Evolutionary conservation across 768 basidiomycete species (phyloP).

Genomic region (Lentinula sp.): DNA sequence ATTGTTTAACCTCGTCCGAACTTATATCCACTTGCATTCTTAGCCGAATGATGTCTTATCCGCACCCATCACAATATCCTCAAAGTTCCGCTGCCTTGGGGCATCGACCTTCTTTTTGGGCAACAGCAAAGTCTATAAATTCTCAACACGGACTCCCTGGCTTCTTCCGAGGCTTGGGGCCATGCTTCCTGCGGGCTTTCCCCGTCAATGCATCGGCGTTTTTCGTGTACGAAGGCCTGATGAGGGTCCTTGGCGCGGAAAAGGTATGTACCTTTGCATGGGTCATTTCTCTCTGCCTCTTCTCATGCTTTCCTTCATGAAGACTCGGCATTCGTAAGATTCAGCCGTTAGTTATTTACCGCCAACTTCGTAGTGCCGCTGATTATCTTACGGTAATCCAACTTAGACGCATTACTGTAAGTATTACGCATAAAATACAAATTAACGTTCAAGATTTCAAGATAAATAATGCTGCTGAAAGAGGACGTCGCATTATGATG

Average conservation of each 20-base stretch:
- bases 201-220: slow-evolving; percentile 76
- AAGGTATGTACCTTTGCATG: slow-evolving; percentile 33
- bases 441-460: no score
- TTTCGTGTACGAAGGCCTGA: slow-evolving; percentile 73
- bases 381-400: no score
- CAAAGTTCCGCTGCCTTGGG: slow-evolving; percentile 18
- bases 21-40: not conserved
- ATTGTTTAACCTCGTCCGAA: slow-evolving; percentile 2
- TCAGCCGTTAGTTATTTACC: not conserved
- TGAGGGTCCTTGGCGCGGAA: slow-evolving; percentile 61
- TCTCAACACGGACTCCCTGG: slow-evolving; percentile 45
- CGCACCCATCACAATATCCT: slow-evolving; percentile 40
- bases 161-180: slow-evolving; percentile 62
- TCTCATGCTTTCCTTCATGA: slow-evolving; percentile 11
- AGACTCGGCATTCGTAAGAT: slow-evolving; percentile 36
- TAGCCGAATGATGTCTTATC: slow-evolving; percentile 63
- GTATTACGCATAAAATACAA: no score
- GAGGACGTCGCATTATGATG: no score
- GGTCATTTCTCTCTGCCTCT: not conserved
- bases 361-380: no score
- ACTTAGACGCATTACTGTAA: no score
- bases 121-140: slow-evolving; percentile 49
- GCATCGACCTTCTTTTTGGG: slow-evolving; percentile 37
- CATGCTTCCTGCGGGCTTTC: slow-evolving; percentile 67
- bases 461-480: no score